Evolutionary conservation across 352 stramenopile genomes (phyloP), one percentile per base, ranked within the genome.

Genomic region (Phytophthora litchii): DNA sequence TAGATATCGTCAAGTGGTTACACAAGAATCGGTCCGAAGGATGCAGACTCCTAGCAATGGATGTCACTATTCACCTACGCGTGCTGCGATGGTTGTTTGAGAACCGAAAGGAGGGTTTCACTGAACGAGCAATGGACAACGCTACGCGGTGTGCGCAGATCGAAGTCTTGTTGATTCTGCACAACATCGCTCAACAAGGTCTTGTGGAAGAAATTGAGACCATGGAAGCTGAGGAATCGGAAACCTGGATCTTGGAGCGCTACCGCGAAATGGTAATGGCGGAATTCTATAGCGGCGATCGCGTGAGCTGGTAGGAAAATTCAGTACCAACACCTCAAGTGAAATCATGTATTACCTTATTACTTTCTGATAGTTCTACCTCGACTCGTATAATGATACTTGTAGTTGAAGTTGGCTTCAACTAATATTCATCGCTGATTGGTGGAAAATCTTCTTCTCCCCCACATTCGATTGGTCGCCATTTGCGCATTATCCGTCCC

Each of bases 71-170:
- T 31, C 21, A 62, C 19, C 5, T 62, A 10, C 54, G 14, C 4
- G 35, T 49, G 0, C 54, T 62, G 32, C 54, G 54, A 11, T 62
- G 54, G 54, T 23, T 62, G 9, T 49, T 43, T n/a, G 54, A 62
- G 25, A 62, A 55, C 29, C 54, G 43, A 3, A 31, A 34, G 17
- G 54, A 48, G n/a, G 54, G 54, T 0, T 62, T 62, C 13, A 62
- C 43, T 6, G 16, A 23, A 13, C 29, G 10, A 35, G 54, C 43
- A 3, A 27, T 48, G 27, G 34, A 42, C 6, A 61, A 34, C 10
- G 54, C 54, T 19, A 14, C 16, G 13, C 54, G 36, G 4, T 41
- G 27, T 37, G 19, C 16, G 7, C 34, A 62, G 34, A 55, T 55
- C 16, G 54, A 62, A 27, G 17, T 32, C 7, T 7, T 62, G 43